Base-by-base conservation (phyloP, 2,329 filamentous ascomycete genomes). In the Epichloe scottii region DNA sequence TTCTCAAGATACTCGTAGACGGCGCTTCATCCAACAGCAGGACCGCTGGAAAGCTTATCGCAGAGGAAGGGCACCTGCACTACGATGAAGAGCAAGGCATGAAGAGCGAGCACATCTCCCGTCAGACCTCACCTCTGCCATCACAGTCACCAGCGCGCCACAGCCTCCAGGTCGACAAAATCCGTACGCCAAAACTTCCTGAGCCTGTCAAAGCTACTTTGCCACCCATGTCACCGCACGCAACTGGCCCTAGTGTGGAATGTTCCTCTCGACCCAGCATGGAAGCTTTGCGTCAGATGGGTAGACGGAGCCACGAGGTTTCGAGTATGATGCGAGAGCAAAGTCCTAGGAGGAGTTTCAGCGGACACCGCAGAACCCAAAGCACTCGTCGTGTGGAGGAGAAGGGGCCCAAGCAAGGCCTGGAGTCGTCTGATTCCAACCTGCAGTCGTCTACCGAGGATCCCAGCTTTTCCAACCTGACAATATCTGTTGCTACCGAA, bases 401-500 rank as follows among this genome's bases (percentile, higher is more conserved):
- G 12, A 54, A 50, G 35, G 55, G 52, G 54, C 70, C 71, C 37
- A 74, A 72, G 14, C 77, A 75, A 55, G 75, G 76, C 47, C 73
- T 79, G 51, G 81, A 78, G 51, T 85, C 84, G 0, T 82, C 81
- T 1, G 87, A 89, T 54, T 95, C 89, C 2, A 87, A 84, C 54
- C 77, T 83, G 5, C 84, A 85, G 58, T 89, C 84, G 1, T 69
- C 54, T 75, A 84, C 60, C 77, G 87, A 87, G 49, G 86, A 85
- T 43, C 84, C 82, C 0, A 88, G 83, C 60, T 66, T 85, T 51
- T 90, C 86, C 1, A 87, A 82, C 3, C 71, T 84, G 34, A 74
- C 84, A 2, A 74, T 82, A 4, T 87, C 85, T 3, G 82, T 81
- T 0, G 46, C 52, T n/a, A 79, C 78, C 50, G 85, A 90, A 41